A percentile compares a stretch with the other conserved stretches of the same genome.
Conservation (phyloP, 176 grass and related monocot species). For the Hyparrhenia diplandra region DNA sequence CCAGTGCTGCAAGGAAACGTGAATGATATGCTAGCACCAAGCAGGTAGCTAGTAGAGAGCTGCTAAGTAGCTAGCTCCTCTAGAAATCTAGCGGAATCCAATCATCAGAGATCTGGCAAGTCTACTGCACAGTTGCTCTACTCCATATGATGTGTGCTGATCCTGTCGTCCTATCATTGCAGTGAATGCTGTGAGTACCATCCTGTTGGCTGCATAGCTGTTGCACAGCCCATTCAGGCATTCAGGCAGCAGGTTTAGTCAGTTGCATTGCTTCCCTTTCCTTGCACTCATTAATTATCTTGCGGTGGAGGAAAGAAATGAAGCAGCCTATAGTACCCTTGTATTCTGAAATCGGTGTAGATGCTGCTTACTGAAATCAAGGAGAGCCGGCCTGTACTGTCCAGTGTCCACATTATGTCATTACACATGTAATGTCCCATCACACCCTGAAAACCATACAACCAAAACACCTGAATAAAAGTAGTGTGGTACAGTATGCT, state of each 20-base stretch:
- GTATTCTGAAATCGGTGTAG: background rate
- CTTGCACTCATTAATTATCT: conserved; percentile 22
- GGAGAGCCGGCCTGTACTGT: conserved; percentile 9
- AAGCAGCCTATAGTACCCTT: background rate
- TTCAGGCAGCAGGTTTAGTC: background rate
- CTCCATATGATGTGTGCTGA: background rate
- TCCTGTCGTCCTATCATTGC: conserved; percentile 4
- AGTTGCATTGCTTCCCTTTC: conserved; percentile 10
- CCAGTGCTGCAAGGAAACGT: too few relatives aligned
- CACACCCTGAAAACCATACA: background rate
- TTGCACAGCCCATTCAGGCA: conserved; percentile 4
- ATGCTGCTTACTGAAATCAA: conserved; percentile 3
- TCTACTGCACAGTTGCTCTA: too few relatives aligned
- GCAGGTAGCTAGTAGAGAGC: too few relatives aligned
- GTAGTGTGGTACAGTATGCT: too few relatives aligned
- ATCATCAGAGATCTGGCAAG: too few relatives aligned
- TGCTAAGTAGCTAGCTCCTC: too few relatives aligned
- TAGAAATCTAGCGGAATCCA: too few relatives aligned
- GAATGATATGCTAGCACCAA: too few relatives aligned
- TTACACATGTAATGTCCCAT: conserved; percentile 16
- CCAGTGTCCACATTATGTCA: background rate
- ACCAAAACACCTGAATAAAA: background rate
- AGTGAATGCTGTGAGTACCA: background rate
- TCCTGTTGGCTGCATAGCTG: background rate
- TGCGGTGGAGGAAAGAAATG: conserved; percentile 15